Percentiles rank a stretch among this genome's conserved stretches.
These are phyloP conservation scores for Petunia hybrid DNA, from an alignment of 305 asterid genomes.

Conservation along the genomic window DNA sequence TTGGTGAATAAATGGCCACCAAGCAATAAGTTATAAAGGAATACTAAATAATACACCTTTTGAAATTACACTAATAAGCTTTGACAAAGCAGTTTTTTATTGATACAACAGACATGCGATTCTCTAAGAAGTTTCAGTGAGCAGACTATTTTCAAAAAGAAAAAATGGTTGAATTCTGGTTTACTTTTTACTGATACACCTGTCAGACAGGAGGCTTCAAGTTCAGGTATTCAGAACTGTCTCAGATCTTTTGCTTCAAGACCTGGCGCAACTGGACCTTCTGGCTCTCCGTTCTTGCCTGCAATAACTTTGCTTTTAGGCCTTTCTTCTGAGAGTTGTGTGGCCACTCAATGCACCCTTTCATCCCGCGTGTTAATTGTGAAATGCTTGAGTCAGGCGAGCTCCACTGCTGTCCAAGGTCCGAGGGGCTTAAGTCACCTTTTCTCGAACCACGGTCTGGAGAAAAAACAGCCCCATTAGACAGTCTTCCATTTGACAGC, in stretches of 20 bases:
- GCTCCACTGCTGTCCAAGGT: slow-evolving; percentile 67
- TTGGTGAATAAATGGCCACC: slow-evolving; percentile 1
- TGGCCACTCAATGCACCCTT: slow-evolving; percentile 97
- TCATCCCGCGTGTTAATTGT: slow-evolving; percentile 59
- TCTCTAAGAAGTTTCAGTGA: neutral
- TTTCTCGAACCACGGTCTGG: slow-evolving; percentile 55
- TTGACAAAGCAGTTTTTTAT: neutral
- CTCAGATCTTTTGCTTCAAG: slow-evolving; percentile 80
- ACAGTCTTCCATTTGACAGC: slow-evolving; percentile 54
- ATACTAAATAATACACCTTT: slow-evolving; percentile 13
- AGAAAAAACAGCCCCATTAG: slow-evolving; percentile 47
- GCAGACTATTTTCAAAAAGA: neutral
- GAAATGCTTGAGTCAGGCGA: slow-evolving; percentile 70
- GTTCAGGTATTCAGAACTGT: neutral
- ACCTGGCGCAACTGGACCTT: slow-evolving; percentile 93
- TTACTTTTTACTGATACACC: neutral
- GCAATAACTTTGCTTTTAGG: slow-evolving; percentile 77
- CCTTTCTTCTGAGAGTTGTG: slow-evolving; percentile 66
- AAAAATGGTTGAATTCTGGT: neutral
- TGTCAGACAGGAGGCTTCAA: neutral
- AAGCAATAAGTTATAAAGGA: neutral
- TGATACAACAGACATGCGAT: slow-evolving; percentile 11
- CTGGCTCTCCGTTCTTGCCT: slow-evolving; percentile 84
- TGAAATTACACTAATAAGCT: slow-evolving; percentile 3
- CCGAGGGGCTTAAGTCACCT: slow-evolving; percentile 58